A percentile compares a stretch with the other conserved stretches of the same genome.
Evolutionary conservation across 345 rosid species (phyloP).

Genomic region (Gossypioides kirkii): DNA sequence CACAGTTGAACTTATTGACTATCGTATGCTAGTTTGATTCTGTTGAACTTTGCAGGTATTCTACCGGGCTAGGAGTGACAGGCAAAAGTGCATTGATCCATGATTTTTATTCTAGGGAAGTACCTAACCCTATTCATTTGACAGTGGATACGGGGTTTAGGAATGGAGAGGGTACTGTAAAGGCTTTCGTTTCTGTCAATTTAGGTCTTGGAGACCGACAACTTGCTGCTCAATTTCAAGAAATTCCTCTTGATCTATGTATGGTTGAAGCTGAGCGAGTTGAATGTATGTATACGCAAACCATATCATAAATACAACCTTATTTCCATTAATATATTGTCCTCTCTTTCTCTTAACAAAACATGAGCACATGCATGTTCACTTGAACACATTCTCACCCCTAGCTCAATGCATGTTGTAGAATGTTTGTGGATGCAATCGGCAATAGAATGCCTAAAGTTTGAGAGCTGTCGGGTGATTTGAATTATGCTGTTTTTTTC

Average conservation of each 20-base stretch:
- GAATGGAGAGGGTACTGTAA: slow-evolving; percentile 69
- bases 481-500: neutral
- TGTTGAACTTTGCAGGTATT: slow-evolving; percentile 52
- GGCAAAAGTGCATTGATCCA: slow-evolving; percentile 92
- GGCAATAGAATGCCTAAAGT: too few species aligned
- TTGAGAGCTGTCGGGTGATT: too few species aligned
- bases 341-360: neutral
- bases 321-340: neutral
- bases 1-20: neutral
- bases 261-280: slow-evolving; percentile 93
- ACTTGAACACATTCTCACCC: neutral
- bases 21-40: neutral
- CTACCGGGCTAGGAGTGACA: slow-evolving; percentile 87
- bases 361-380: neutral
- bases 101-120: slow-evolving; percentile 87
- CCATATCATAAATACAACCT: neutral
- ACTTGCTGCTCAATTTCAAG: slow-evolving; percentile 93
- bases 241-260: slow-evolving; percentile 89
- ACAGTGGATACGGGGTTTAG: slow-evolving; percentile 84
- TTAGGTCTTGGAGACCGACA: slow-evolving; percentile 80
- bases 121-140: slow-evolving; percentile 76
- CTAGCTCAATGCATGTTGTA: too few species aligned
- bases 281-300: slow-evolving; percentile 62
- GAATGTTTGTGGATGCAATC: too few species aligned
- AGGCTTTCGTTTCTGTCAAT: slow-evolving; percentile 73